phyloP scores from a whole-genome alignment of 2,329 filamentous ascomycete species.

The Hypomyces perniciosus region DNA sequence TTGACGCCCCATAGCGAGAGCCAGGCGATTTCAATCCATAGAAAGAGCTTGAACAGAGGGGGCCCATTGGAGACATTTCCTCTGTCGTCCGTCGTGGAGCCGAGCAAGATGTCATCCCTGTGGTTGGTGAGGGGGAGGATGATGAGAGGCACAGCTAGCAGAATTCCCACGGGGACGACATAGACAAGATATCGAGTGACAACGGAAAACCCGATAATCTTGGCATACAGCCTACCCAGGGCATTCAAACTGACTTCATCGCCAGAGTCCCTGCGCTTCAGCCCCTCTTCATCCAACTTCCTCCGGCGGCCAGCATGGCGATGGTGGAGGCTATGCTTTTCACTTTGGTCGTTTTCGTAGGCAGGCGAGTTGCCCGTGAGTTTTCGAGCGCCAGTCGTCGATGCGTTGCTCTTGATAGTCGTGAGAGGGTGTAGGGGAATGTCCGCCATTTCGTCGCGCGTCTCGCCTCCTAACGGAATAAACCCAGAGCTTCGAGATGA shows the following conservation, averaged over 20 bases:
- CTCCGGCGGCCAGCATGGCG: slow-evolving; percentile 42
- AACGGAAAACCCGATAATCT: slow-evolving; percentile 57
- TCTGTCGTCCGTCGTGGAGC: slow-evolving; percentile 21
- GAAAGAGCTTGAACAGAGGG: slow-evolving; percentile 55
- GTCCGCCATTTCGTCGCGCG: slow-evolving; percentile 33
- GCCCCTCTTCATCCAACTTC: slow-evolving; percentile 35
- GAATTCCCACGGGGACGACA: slow-evolving; percentile 55
- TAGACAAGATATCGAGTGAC: slow-evolving; percentile 63
- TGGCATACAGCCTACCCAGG: slow-evolving; percentile 60
- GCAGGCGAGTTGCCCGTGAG: slow-evolving; percentile 30
- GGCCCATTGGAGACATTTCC: slow-evolving; percentile 29
- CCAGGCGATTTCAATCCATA: slow-evolving; percentile 67
- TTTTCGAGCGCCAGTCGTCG: slow-evolving; percentile 48
- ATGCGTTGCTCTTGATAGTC: slow-evolving; percentile 49
- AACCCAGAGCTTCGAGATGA: slow-evolving; percentile 33
- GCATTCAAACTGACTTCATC: slow-evolving; percentile 55
- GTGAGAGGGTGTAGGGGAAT: slow-evolving; percentile 37
- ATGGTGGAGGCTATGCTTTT: slow-evolving; percentile 38
- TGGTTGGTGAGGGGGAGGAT: slow-evolving; percentile 43
- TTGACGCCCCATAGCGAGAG: slow-evolving; percentile 62
- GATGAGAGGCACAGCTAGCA: slow-evolving; percentile 58
- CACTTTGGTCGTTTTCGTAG: slow-evolving; percentile 26
- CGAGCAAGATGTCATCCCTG: slow-evolving; percentile 32
- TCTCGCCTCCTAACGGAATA: slow-evolving; percentile 34
- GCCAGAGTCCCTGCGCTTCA: slow-evolving; percentile 39